Base-by-base conservation (phyloP, 2,329 filamentous ascomycete species). In the Hymenotorrendiella dingleyae region DNA sequence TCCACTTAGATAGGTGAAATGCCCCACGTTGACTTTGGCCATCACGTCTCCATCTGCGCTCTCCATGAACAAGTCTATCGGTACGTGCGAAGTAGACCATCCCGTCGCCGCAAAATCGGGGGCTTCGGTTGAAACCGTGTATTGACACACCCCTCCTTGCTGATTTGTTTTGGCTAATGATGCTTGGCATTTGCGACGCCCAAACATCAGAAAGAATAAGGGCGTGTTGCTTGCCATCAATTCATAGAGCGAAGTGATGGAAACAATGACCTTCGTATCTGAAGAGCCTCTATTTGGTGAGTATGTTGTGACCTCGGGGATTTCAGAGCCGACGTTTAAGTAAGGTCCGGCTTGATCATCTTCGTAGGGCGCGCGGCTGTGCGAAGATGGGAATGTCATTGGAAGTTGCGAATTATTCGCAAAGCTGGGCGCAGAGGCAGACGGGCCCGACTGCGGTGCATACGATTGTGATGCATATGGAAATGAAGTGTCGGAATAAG, bases 221-320 rank as follows among this genome's bases (percentile, higher is more conserved):
- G 74, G 69, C 42, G 68, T 59, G 30, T 69, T 73, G 45, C 72
- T 73, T 23, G 71, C 74, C 63, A 81, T 75, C 44, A 94, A 67
- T 58, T 94, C 84, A 66, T 86, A 86, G 47, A 82, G 74, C 32
- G 84, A 83, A 40, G 82, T 80, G 22, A 94, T 76, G 60, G 86
- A 83, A 50, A 95, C 72, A 46, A 76, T 74, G 8, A 95, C 69
- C 55, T 81, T 81, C 16, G 83, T 84, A 41, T 85, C 84, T 58
- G 76, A 74, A 24, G 72, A 66, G 32, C 89, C 90, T 56, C 77
- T 72, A 33, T 70, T 67, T 14, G 90, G 91, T 46, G 79, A 74
- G 62, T 77, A 87, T 45, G 83, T 83, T 46, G 81, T 72, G 51
- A 94, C 68, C 57, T 81, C 73, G 45, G 78, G 78, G 56, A 74